phyloP scores from a whole-genome alignment of 352 stramenopile genomes.

The Blastocystis sp. region DNA sequence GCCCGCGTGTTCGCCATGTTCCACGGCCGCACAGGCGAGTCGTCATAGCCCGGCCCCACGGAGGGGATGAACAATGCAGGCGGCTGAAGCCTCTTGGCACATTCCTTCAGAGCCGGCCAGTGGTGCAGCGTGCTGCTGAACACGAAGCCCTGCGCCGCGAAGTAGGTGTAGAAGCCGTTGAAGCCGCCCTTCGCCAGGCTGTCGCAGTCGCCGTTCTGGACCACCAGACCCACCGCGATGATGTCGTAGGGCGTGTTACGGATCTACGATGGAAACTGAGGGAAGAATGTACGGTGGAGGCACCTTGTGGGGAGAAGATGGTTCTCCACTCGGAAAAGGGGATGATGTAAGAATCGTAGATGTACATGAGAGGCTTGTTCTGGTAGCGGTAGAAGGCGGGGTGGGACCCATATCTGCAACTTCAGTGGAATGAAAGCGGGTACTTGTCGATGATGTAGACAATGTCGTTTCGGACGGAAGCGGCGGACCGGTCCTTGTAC shows the following conservation, averaged over 20 bases:
- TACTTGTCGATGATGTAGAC: constrained; percentile 69
- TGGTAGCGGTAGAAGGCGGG: constrained; percentile 70
- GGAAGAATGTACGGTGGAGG: neutral
- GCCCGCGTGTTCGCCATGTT: constrained; percentile 68
- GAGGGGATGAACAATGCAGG: constrained; percentile 44
- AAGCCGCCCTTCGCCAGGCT: constrained; percentile 50
- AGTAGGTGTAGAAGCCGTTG: constrained; percentile 71
- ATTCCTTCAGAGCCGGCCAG: constrained; percentile 23
- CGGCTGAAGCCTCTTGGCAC: neutral
- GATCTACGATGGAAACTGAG: constrained; percentile 29
- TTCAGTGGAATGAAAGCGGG: neutral
- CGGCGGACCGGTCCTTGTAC: constrained; percentile 68
- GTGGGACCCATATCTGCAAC: constrained; percentile 55
- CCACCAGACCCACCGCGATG: constrained; percentile 69
- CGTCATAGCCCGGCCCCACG: constrained; percentile 65
- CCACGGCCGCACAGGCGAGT: constrained; percentile 70
- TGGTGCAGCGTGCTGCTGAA: constrained; percentile 66
- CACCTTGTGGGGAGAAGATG: constrained; percentile 41
- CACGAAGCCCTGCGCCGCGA: constrained; percentile 68
- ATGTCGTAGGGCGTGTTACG: constrained; percentile 64
- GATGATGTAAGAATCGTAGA: constrained; percentile 71
- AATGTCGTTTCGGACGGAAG: constrained; percentile 64
- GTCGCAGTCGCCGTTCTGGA: constrained; percentile 24
- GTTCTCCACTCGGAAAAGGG: constrained; percentile 32
- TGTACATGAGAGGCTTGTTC: constrained; percentile 68